Base-by-base conservation (phyloP, 2,329 filamentous ascomycete species). In the Dothideomycetes sp. region DNA sequence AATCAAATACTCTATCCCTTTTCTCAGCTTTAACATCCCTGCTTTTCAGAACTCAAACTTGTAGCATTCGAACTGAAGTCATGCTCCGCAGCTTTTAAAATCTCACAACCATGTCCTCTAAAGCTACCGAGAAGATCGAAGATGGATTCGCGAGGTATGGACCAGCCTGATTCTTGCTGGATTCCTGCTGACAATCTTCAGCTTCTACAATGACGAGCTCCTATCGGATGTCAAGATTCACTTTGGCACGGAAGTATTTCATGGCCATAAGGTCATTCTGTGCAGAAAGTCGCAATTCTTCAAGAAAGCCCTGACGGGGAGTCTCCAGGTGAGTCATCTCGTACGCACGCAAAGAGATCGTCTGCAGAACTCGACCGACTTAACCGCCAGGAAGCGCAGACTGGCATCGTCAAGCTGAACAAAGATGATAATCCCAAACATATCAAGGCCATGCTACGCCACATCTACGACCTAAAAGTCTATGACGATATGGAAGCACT, bases 401-500 rank as follows among this genome's bases (percentile, higher is more conserved):
- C 22, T 27, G 22, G 22, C 11, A 4, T 15, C 22, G 8, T 30
- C 32, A 3, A 33, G 5, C 16, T 4, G n/a, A 12, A 4, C 14
- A 15, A 32, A 31, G 38, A 40, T 8, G 38, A 39, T 9, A 31
- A 40, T 4, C 32, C 24, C 2, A n/a, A 40, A 1, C 31, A n/a
- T 5, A 16, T 35, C 12, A 5, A 3, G n/a, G 32, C 31, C 8
- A 40, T 40, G 38, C 19, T 40, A 3, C 32, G 32, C 22, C 38
- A 40, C 16, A 22, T 40, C 12, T 40, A 35, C 24, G 38, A 31
- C 3, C 32, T 40, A 9, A 7, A 7, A 27, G 10, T 31, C 0
- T 33, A 33, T 12, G 16, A 39, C 12, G 9, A 15, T 19, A 39
- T 39, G 37, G 10, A 40, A 17, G 38, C 31, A 11, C 38, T 31